phyloP scores from a whole-genome alignment of 352 stramenopile species.

The Phytophthora rubi region DNA sequence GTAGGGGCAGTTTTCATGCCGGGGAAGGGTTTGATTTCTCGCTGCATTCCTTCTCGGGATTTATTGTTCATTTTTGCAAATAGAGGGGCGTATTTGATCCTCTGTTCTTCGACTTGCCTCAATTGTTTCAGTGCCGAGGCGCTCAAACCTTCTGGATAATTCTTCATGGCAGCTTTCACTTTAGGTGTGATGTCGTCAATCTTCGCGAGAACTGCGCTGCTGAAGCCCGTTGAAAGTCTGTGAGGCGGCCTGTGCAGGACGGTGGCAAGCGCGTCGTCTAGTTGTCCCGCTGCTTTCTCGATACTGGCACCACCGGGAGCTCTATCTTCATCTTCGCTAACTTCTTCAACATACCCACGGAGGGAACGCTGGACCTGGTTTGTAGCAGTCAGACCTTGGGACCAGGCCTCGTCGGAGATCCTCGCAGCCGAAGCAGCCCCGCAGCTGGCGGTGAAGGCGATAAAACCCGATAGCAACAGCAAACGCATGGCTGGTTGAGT shows the following conservation, averaged over 20 bases:
- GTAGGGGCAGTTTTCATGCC: not conserved
- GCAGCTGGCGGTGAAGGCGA: not conserved
- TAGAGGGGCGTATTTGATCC: not conserved
- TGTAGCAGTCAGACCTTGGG: not conserved
- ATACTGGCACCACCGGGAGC: too few relatives aligned
- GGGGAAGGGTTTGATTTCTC: not conserved
- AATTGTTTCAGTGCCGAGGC: not conserved
- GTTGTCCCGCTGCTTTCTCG: too few relatives aligned
- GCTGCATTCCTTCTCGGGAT: not conserved
- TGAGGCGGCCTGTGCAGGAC: not conserved
- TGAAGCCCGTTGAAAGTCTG: too few relatives aligned
- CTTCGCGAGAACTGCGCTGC: not conserved
- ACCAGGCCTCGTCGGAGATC: not conserved
- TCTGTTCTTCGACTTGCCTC: not conserved
- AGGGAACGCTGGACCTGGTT: not conserved
- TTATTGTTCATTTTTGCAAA: not conserved
- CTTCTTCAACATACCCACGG: not conserved
- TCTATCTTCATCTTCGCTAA: not conserved
- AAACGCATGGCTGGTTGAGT: not conserved
- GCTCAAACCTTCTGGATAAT: not conserved
- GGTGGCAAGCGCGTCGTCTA: not conserved
- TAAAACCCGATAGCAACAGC: not conserved
- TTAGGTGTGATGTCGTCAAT: not conserved
- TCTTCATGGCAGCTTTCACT: not conserved
- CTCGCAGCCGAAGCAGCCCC: not conserved